Evolutionary conservation across 257 asterid genomes (phyloP).

Genomic region (Leonotis leonurus): DNA sequence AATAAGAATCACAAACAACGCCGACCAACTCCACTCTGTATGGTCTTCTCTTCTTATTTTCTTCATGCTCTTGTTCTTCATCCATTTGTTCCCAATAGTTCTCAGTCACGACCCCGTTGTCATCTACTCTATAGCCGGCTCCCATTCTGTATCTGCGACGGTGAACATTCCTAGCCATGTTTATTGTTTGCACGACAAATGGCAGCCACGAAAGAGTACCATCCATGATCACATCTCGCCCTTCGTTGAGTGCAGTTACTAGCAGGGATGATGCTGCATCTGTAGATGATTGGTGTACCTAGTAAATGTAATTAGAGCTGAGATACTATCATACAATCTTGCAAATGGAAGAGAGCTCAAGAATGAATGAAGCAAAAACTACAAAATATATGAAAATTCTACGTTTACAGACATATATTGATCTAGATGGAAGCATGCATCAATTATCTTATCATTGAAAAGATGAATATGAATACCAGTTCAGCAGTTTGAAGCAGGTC

Average conservation of each 20-base stretch:
- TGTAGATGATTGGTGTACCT: conserved; percentile 94
- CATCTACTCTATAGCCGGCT: conserved; percentile 62
- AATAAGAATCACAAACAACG: conserved; percentile 80
- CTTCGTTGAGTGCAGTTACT: conserved; percentile 90
- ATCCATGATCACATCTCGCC: conserved; percentile 92
- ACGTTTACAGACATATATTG: no score
- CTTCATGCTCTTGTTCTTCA: conserved; percentile 60
- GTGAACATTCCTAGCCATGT: conserved; percentile 87
- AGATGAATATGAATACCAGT: conserved; percentile 53
- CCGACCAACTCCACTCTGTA: conserved; percentile 90
- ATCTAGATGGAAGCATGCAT: no score
- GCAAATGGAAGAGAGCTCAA: background rate
- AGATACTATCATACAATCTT: background rate
- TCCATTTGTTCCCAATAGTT: conserved; percentile 84
- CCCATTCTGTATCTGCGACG: conserved; percentile 84
- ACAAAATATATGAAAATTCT: no score
- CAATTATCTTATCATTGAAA: background rate
- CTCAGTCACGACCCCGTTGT: conserved; percentile 59
- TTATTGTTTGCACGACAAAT: conserved; percentile 84
- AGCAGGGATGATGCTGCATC: conserved; percentile 95
- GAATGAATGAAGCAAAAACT: no score
- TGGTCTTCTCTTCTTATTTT: conserved; percentile 60
- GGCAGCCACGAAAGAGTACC: conserved; percentile 92
- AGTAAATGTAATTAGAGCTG: conserved; percentile 9
- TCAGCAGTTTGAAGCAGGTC: conserved; percentile 95